Evolutionary conservation across 768 basidiomycete species (phyloP).

Genomic region (Roridomyces roridus): DNA sequence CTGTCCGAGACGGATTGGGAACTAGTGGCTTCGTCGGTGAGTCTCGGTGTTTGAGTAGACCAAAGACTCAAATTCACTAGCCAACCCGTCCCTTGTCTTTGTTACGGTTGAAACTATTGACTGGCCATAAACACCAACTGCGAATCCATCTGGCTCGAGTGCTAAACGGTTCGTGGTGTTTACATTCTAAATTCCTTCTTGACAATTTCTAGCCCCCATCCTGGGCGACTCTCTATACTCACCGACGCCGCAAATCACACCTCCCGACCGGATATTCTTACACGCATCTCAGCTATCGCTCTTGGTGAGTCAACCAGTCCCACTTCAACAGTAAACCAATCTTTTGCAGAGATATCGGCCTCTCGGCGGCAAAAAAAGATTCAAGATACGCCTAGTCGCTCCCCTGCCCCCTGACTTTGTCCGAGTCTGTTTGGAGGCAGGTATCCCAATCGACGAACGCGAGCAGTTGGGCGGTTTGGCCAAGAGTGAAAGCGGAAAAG

Average conservation of each 20-base stretch:
- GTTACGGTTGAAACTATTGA: slow-evolving; percentile 59
- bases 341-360: slow-evolving; percentile 54
- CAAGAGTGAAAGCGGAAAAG: slow-evolving; percentile 4
- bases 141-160: slow-evolving; percentile 65
- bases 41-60: slow-evolving; percentile 28
- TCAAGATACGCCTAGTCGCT: slow-evolving; percentile 59
- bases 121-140: slow-evolving; percentile 75
- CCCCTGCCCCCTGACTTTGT: slow-evolving; percentile 66
- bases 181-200: background rate
- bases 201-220: slow-evolving; percentile 57
- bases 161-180: slow-evolving; percentile 37
- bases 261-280: slow-evolving; percentile 59
- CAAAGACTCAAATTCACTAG: slow-evolving; percentile 29
- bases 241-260: slow-evolving; percentile 38
- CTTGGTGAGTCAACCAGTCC: slow-evolving; percentile 39
- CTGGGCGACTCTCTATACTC: slow-evolving; percentile 67
- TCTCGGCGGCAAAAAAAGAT: slow-evolving; percentile 50
- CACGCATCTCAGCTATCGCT: slow-evolving; percentile 66
- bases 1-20: slow-evolving; percentile 63
- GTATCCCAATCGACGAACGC: slow-evolving; percentile 44
- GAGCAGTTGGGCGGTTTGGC: slow-evolving; percentile 53
- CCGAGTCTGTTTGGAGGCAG: slow-evolving; percentile 51
- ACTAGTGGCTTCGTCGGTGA: slow-evolving; percentile 61
- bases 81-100: slow-evolving; percentile 59
- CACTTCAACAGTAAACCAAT: background rate